These are phyloP conservation scores for Colletotrichum tofieldiae DNA, from an alignment of 2,329 filamentous ascomycete genomes.

Conservation along the genomic window DNA sequence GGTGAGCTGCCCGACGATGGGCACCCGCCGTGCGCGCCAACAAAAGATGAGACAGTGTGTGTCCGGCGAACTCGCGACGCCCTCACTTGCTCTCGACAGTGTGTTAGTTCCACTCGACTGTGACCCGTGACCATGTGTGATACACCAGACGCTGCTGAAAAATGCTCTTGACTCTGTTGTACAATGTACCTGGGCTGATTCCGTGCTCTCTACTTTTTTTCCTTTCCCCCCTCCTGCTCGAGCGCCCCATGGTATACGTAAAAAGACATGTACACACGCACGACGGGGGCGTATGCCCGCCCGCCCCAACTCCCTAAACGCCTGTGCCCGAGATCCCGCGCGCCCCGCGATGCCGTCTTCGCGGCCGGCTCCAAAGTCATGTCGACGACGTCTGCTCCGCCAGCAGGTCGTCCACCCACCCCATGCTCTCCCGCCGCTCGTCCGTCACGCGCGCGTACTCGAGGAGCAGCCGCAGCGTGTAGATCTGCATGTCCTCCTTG, in stretches of 20 bases:
- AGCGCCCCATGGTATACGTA: slow-evolving; percentile 30
- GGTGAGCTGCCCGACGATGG: background rate
- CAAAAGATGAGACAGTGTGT: too few species aligned
- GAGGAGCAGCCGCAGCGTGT: slow-evolving; percentile 75
- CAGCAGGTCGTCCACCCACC: slow-evolving; percentile 68
- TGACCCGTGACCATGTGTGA: background rate
- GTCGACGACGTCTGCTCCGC: slow-evolving; percentile 18
- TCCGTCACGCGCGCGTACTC: slow-evolving; percentile 74
- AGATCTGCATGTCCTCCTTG: slow-evolving; percentile 82
- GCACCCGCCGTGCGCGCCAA: background rate
- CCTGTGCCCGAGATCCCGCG: slow-evolving; percentile 8
- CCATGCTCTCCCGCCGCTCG: slow-evolving; percentile 67
- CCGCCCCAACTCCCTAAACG: slow-evolving; percentile 17
- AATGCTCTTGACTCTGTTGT: slow-evolving; percentile 1
- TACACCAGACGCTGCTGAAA: background rate
- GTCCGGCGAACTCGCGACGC: background rate
- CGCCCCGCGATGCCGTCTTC: background rate
- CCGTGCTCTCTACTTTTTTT: background rate
- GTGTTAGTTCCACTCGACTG: background rate
- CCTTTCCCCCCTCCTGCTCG: background rate
- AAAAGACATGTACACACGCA: background rate
- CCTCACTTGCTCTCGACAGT: background rate
- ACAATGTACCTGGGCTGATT: background rate
- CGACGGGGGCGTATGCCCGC: background rate
- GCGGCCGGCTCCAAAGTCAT: background rate